phyloP scores from a whole-genome alignment of 768 basidiomycete species.

The Collybiopsis confluens region DNA sequence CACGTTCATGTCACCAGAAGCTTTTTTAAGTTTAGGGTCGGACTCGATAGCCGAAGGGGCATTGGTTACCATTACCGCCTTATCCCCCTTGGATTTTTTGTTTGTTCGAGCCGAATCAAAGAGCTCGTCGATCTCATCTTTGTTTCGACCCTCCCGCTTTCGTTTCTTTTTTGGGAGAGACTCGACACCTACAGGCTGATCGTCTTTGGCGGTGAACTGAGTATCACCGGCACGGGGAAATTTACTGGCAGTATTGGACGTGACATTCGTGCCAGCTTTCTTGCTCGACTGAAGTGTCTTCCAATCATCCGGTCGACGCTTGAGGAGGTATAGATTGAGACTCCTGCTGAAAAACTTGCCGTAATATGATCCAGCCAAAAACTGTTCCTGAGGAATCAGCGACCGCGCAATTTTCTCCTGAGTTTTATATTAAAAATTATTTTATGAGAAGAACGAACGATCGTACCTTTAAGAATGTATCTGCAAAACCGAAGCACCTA shows the following conservation, averaged over 20 bases:
- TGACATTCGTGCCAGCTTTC: not conserved
- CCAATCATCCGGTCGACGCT: conserved; percentile 84
- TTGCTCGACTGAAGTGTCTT: conserved; percentile 54
- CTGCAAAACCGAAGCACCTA: conserved; percentile 87
- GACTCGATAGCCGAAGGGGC: not conserved
- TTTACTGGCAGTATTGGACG: conserved; percentile 20
- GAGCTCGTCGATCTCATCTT: conserved; percentile 73
- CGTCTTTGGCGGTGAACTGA: conserved; percentile 10
- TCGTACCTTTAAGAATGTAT: conserved; percentile 85
- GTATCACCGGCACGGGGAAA: conserved; percentile 11
- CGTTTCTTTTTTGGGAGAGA: conserved; percentile 26
- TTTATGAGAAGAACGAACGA: not conserved
- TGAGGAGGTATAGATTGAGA: conserved; percentile 73
- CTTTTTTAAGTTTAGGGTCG: not conserved
- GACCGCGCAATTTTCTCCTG: conserved; percentile 92
- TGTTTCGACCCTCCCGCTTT: conserved; percentile 41
- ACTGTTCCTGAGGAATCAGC: conserved; percentile 65
- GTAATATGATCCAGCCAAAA: conserved; percentile 72
- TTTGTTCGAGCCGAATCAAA: conserved; percentile 36
- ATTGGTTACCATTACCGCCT: not conserved
- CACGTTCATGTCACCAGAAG: not conserved
- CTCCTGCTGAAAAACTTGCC: conserved; percentile 85
- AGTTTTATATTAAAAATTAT: conserved; percentile 7
- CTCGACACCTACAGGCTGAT: too few relatives aligned
- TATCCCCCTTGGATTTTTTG: conserved; percentile 1